A percentile compares a stretch with the other conserved stretches of the same genome.
Evolutionary conservation across 192 early-diverging fungal genomes (phyloP).

Genomic region (Chytriomyces sp.): DNA sequence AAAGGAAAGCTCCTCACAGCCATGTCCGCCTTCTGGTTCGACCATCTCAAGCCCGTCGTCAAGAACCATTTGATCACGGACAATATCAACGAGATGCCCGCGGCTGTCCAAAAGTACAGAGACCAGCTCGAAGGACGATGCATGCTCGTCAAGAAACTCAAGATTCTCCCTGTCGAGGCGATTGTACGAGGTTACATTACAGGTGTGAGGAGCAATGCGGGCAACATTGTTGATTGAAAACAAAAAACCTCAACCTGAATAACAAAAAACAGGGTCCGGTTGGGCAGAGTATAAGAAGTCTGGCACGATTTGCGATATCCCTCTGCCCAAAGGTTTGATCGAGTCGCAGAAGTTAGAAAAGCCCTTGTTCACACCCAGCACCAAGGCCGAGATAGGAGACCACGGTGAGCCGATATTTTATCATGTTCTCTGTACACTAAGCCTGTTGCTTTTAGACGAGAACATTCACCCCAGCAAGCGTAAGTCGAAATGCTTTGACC

Average conservation of each 20-base stretch:
- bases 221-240: no score
- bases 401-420: conserved; percentile 63
- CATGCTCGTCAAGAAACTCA: conserved; percentile 89
- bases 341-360: conserved; percentile 83
- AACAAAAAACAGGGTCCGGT: conserved; percentile 72
- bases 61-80: conserved; percentile 96
- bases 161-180: conserved; percentile 93
- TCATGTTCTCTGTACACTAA: conserved; percentile 23
- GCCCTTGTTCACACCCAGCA: conserved; percentile 94
- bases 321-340: conserved; percentile 72
- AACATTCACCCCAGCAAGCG: conserved; percentile 95
- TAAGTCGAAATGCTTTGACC: no score
- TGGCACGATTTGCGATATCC: conserved; percentile 92
- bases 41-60: conserved; percentile 82
- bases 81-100: conserved; percentile 92
- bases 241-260: not conserved
- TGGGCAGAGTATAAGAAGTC: conserved; percentile 93
- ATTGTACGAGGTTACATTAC: conserved; percentile 98
- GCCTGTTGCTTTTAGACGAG: conserved; percentile 87
- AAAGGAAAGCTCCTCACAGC: conserved; percentile 98
- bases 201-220: no score
- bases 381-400: conserved; percentile 97
- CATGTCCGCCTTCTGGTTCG: conserved; percentile 96
- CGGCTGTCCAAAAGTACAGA: conserved; percentile 80
- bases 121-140: conserved; percentile 86